Evolutionary conservation across 139 green algal species (phyloP), one percentile per base, ranked within the genome.

Genomic region (Volvox reticuliferus): DNA sequence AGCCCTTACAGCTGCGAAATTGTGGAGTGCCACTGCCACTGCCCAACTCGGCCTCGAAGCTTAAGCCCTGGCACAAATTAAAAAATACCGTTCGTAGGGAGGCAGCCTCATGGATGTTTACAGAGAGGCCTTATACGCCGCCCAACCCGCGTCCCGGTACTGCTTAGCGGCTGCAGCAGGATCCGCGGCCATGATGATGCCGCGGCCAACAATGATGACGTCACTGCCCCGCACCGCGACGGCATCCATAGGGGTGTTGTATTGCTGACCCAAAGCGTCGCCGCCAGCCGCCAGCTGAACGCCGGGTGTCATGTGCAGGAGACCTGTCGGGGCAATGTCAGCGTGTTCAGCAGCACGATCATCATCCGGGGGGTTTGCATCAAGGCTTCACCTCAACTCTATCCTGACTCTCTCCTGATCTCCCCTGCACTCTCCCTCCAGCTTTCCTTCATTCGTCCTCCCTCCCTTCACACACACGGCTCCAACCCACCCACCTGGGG

Each of bases 291-390:
- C 91, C 89, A 99, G 91, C 95, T 99, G 97, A 79, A 99, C 98
- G 9, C 98, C 98, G 1, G 98, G 98, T 6, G 98, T 99, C 98
- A 99, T 99, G 93, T 99, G 98, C 26, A 99, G 96, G 35, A 99
- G 93, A 35, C 97, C 97, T 94, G 93, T 79, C 68, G 33, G 22
- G 16, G 18, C 28, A 17, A 26, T 1, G 30, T 33, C 14, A 18
- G 24, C 26, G 24, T n/a, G 26, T n/a, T 21, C 1, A 12, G 71
- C 71, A 35, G 71, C 26, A 20, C 71, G 71, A 30, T 35, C 1
- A 30, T n/a, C 2, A 73, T 24, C 24, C 16, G 65, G 21, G 65
- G 2, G 12, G 12, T 73, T 12, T 73, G 65, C 65, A 73, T 28
- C 65, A 73, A 73, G 21, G 65, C 12, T 30, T 12, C 2, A 28